phyloP scores from a whole-genome alignment of 108 stramenopile species.

The Nitzschia sp. region DNA sequence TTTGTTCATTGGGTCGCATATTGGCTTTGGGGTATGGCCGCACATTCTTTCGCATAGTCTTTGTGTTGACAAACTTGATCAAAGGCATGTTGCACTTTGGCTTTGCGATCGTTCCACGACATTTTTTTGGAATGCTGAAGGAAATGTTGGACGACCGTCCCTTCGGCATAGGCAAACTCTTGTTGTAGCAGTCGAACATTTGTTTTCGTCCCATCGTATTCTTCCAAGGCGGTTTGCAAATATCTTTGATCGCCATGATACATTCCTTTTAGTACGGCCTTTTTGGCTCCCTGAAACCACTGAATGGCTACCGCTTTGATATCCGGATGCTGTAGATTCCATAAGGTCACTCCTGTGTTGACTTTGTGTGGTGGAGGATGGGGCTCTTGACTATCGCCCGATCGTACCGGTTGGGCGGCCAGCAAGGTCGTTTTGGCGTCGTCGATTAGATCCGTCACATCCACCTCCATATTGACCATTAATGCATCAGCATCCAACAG shows the following conservation, averaged over 20 bases:
- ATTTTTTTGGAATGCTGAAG: neutral
- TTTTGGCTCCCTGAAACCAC: slow-evolving; percentile 23
- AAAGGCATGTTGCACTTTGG: slow-evolving; percentile 7
- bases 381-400: neutral
- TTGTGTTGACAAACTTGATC: slow-evolving; percentile 3
- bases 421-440: neutral
- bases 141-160: slow-evolving; percentile 17
- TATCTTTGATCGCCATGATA: slow-evolving; percentile 23
- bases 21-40: neutral
- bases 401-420: slow-evolving; percentile 6
- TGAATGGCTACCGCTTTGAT: slow-evolving; percentile 18
- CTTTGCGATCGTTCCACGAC: neutral
- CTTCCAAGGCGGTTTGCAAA: slow-evolving; percentile 18
- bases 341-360: slow-evolving; percentile 18
- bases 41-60: neutral
- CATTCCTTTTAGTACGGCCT: neutral
- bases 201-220: neutral
- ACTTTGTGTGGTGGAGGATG: neutral
- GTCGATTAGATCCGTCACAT: slow-evolving; percentile 9
- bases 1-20: neutral
- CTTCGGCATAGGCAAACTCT: slow-evolving; percentile 9
- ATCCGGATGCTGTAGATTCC: slow-evolving; percentile 30
- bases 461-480: slow-evolving; percentile 13
- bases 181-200: neutral
- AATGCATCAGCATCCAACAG: slow-evolving; percentile 32